Evolutionary conservation across 1,139 yeast genomes (phyloP).

Genomic region (Blastobotrys proliferans): DNA sequence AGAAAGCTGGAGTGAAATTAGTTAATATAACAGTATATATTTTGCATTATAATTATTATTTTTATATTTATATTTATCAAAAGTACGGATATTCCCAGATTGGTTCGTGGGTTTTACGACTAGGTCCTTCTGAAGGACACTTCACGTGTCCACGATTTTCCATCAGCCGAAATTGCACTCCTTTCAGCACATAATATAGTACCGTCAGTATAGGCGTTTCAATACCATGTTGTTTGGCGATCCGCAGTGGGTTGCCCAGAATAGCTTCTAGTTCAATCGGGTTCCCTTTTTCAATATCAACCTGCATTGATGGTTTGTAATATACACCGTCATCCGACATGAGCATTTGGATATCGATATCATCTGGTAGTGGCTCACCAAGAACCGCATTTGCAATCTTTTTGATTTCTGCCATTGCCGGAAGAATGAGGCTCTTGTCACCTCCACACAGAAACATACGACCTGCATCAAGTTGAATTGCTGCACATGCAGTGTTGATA

Average conservation of each 20-base stretch:
- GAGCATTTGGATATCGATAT: conserved; percentile 46
- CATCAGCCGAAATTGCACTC: conserved; percentile 57
- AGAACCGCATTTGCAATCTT: conserved; percentile 53
- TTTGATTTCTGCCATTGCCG: conserved; percentile 64
- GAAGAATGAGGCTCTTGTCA: conserved; percentile 39
- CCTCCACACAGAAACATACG: conserved; percentile 55
- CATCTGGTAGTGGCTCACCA: conserved; percentile 45
- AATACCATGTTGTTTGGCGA: conserved; percentile 55
- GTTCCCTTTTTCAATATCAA: conserved; percentile 65
- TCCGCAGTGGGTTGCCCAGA: conserved; percentile 63
- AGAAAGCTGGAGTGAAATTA: conserved; percentile 35
- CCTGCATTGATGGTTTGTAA: conserved; percentile 70
- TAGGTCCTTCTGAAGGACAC: conserved; percentile 38
- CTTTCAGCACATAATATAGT: conserved; percentile 53
- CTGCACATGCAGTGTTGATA: conserved; percentile 58
- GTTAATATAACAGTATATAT: not conserved
- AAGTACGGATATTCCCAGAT: conserved; percentile 10
- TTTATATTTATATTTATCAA: not conserved
- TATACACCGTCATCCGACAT: conserved; percentile 60
- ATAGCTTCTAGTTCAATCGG: conserved; percentile 69
- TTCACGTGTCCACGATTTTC: conserved; percentile 48
- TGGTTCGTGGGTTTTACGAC: conserved; percentile 7
- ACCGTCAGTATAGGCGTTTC: conserved; percentile 54
- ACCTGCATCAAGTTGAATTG: conserved; percentile 56
- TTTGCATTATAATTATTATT: not conserved